Evolutionary conservation across 331 rosid genomes (phyloP).

Genomic region (Acacia concinna): DNA sequence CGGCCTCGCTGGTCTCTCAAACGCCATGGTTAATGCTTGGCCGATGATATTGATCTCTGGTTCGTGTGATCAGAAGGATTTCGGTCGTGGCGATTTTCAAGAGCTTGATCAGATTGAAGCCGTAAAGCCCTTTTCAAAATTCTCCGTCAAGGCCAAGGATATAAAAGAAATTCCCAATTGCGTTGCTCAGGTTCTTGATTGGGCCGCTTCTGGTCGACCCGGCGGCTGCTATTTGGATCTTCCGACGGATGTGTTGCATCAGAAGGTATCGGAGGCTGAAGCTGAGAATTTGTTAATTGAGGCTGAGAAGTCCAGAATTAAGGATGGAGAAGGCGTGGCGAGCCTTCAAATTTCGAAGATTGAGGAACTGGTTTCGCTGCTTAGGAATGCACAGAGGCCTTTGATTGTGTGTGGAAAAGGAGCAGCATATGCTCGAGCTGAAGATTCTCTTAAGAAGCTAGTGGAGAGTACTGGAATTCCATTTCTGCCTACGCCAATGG

Average conservation of each 20-base stretch:
- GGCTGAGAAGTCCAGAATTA: slow-evolving; percentile 32
- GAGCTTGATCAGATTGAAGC: slow-evolving; percentile 88
- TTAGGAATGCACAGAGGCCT: slow-evolving; percentile 73
- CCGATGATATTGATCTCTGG: slow-evolving; percentile 92
- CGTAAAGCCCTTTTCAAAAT: slow-evolving; percentile 69
- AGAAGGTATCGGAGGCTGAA: slow-evolving; percentile 54
- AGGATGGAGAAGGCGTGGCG: background rate
- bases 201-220: slow-evolving; percentile 63
- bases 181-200: slow-evolving; percentile 55
- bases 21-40: slow-evolving; percentile 82
- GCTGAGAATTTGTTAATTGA: slow-evolving; percentile 54
- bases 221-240: slow-evolving; percentile 89
- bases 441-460: slow-evolving; percentile 51
- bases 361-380: slow-evolving; percentile 52
- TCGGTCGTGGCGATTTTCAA: slow-evolving; percentile 94
- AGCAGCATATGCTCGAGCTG: slow-evolving; percentile 82
- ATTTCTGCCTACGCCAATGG: slow-evolving; percentile 96
- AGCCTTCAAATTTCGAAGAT: slow-evolving; percentile 38
- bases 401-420: slow-evolving; percentile 91
- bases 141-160: slow-evolving; percentile 60
- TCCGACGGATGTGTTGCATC: slow-evolving; percentile 80
- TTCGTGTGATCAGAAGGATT: slow-evolving; percentile 70
- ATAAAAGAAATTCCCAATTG: slow-evolving; percentile 63
- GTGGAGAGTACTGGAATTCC: slow-evolving; percentile 86
- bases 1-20: slow-evolving; percentile 91